These are phyloP conservation scores for Mediolabrus comicus DNA, from an alignment of 108 stramenopile genomes.

Conservation along the genomic window DNA sequence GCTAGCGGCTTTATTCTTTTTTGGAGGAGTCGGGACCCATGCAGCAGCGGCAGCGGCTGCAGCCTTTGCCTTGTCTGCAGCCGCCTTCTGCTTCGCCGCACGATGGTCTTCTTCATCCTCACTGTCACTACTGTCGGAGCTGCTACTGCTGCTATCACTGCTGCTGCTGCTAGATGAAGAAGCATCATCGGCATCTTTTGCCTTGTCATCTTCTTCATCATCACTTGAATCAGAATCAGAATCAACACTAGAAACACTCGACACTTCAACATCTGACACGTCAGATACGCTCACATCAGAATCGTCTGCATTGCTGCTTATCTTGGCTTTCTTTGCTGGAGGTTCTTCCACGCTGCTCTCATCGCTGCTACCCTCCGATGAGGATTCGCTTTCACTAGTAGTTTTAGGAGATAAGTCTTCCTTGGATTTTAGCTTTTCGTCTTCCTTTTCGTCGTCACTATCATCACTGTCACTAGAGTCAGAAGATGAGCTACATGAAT, in stretches of 20 bases:
- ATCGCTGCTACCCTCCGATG: conserved; percentile 23
- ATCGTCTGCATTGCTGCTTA: conserved; percentile 13
- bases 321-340: conserved; percentile 26
- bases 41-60: conserved; percentile 83
- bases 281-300: conserved; percentile 62
- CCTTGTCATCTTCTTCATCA: conserved; percentile 33
- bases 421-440: conserved; percentile 1
- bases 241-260: conserved; percentile 81
- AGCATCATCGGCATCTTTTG: conserved; percentile 12
- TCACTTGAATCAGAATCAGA: conserved; percentile 53
- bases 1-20: conserved; percentile 33
- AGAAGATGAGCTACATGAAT: conserved; percentile 5
- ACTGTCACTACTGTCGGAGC: conserved; percentile 34
- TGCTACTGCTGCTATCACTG: conserved; percentile 6
- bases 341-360: conserved; percentile 8
- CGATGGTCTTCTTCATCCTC: conserved; percentile 49
- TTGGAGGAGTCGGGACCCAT: conserved; percentile 73
- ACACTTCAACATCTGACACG: conserved; percentile 88
- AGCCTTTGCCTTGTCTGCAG: conserved; percentile 64
- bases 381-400: conserved; percentile 11
- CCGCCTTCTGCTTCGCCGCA: conserved; percentile 44
- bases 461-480: conserved; percentile 24
- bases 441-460: conserved; percentile 24
- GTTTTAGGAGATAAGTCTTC: conserved; percentile 13
- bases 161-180: conserved; percentile 30